Conservation (phyloP, 2,329 filamentous ascomycete genomes). For the Didymella exigua region DNA sequence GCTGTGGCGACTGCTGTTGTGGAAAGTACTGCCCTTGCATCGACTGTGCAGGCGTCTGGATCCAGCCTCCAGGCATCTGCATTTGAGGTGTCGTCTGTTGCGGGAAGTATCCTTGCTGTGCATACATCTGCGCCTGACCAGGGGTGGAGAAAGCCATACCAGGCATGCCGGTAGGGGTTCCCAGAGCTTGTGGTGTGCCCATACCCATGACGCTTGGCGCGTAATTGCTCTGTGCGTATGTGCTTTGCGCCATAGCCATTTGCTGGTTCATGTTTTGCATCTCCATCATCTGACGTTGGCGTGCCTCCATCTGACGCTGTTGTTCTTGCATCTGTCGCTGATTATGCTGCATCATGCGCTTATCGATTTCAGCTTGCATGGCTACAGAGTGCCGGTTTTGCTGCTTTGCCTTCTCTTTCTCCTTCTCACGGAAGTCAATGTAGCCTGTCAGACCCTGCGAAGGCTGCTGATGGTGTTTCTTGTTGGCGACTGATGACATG, state of each 20-base stretch:
- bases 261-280: conserved; percentile 38
- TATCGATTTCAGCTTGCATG: conserved; percentile 46
- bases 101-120: conserved; percentile 37
- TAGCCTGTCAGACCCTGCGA: conserved; percentile 71
- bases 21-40: conserved; percentile 37
- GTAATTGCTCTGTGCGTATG: conserved; percentile 30
- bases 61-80: conserved; percentile 38
- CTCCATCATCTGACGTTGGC: conserved; percentile 34
- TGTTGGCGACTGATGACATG: conserved; percentile 59
- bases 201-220: conserved; percentile 31
- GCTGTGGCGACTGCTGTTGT: conserved; percentile 19
- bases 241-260: conserved; percentile 31
- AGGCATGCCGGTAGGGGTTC: conserved; percentile 24
- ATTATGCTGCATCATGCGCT: conserved; percentile 40
- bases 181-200: conserved; percentile 26
- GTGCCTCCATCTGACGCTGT: conserved; percentile 33
- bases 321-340: conserved; percentile 40
- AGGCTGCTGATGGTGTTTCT: conserved; percentile 48
- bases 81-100: conserved; percentile 38
- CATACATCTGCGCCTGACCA: conserved; percentile 36
- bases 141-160: conserved; percentile 40
- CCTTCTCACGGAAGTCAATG: conserved; percentile 79
- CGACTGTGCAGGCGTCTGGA: conserved; percentile 32
- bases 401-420: conserved; percentile 58
- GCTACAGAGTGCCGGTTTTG: conserved; percentile 39